Base-by-base conservation (phyloP, 768 basidiomycete species). In the Kwoniella heveanensis region DNA sequence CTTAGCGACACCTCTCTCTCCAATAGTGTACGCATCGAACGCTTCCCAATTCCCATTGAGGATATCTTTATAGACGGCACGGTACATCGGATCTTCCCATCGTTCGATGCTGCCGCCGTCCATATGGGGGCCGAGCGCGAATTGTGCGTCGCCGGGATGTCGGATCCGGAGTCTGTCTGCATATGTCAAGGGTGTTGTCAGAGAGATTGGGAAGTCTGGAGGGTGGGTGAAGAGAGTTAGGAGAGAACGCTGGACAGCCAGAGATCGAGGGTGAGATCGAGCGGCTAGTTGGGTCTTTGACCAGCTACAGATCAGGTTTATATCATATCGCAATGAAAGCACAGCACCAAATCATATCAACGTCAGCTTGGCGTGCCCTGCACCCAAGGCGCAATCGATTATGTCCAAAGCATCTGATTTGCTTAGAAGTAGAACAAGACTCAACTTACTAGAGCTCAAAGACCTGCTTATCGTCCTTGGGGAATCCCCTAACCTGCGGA, bases 61-160 rank as follows among this genome's bases (percentile, higher is more conserved):
- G 36, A 76, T 90, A 87, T 77, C 88, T 86, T 88, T 87, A 88
- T 72, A 72, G 3, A 73, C 74, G 53, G 26, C 54, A 24, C 67
- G 25, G 50, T 78, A 71, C 21, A 48, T 62, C 17, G 64, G 59
- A 62, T 80, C 77, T 58, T 78, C 77, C 79, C 79, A 77, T 13
- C 91, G 83, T 76, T 92, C 90, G 26, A 90, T 86, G 0, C 85
- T 79, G 8, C 89, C 89, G 7, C 90, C 90, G 85, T 80, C 88
- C 81, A 62, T 84, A 62, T 86, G 86, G 5, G 88, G 86, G 0
- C 86, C 88, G 1, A 90, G 80, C 0, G 85, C 83, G 72, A 90
- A 90, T 52, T 83, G 83, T 13, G 82, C 78, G 64, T 90, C 89
- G 0, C 90, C 90, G 0, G 89, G 88, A 27, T 83, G 83, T 5